phyloP scores from a whole-genome alignment of 106 monocot species.

The Allium fistulosum region DNA sequence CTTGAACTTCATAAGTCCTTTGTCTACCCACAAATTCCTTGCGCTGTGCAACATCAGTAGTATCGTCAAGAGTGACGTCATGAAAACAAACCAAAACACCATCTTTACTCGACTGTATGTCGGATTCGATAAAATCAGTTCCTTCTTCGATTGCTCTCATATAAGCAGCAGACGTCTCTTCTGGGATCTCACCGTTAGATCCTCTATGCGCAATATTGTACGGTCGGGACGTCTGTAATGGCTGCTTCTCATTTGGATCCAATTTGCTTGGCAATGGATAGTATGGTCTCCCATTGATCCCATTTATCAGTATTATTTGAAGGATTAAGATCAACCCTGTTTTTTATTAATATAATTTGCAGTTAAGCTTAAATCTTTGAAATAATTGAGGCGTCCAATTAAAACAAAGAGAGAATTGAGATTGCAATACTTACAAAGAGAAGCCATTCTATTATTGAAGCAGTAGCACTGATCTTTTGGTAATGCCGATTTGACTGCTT shows the following conservation, averaged over 20 bases:
- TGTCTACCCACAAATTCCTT: constrained; percentile 55
- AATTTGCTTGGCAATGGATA: constrained; percentile 60
- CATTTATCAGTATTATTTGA: constrained; percentile 24
- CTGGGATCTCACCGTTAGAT: constrained; percentile 87
- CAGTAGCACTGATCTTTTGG: neutral
- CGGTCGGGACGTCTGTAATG: constrained; percentile 52
- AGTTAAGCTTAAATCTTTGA: constrained; percentile 4
- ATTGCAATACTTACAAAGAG: constrained; percentile 3
- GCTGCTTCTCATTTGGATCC: constrained; percentile 26
- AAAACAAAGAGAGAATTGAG: neutral
- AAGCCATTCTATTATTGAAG: neutral
- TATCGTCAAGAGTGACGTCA: constrained; percentile 80
- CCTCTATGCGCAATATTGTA: constrained; percentile 91
- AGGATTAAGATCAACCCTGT: constrained; percentile 32
- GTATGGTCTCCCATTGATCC: constrained; percentile 36
- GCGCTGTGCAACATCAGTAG: constrained; percentile 62
- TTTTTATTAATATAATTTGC: neutral
- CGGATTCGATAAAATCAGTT: constrained; percentile 90
- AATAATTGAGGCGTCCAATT: neutral
- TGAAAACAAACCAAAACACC: constrained; percentile 82
- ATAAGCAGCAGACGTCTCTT: constrained; percentile 78
- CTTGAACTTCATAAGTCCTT: constrained; percentile 75
- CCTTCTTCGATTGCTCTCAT: constrained; percentile 94
- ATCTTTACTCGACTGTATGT: constrained; percentile 85
- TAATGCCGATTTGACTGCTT: neutral